These are phyloP conservation scores for Globisporangium carolinianum DNA, from an alignment of 352 stramenopile genomes.

Conservation along the genomic window DNA sequence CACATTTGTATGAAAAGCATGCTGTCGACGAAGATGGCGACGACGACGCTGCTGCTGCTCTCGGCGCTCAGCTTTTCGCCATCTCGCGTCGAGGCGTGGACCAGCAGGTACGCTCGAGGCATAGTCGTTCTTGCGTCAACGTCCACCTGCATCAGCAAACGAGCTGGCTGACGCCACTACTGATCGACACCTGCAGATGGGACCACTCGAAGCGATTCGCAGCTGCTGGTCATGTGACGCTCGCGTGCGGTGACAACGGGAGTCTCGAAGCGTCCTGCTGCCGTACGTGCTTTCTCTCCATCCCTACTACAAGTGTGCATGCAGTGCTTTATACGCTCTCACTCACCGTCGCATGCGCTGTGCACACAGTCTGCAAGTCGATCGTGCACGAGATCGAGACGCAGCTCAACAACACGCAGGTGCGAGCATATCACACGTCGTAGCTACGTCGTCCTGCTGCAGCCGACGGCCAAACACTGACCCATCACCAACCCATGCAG, in stretches of 20 bases:
- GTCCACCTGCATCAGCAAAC: not conserved
- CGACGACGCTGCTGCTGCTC: conserved; percentile 7
- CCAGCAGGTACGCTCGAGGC: conserved; percentile 25
- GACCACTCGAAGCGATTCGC: conserved; percentile 78
- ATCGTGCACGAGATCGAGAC: conserved; percentile 80
- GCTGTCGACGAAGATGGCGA: not conserved
- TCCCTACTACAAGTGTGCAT: not conserved
- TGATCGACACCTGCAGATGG: conserved; percentile 23
- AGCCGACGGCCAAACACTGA: no score
- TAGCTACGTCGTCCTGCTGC: no score
- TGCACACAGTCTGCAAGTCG: conserved; percentile 58
- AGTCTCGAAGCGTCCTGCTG: conserved; percentile 59
- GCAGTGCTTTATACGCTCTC: not conserved
- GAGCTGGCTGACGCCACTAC: not conserved
- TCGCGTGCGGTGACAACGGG: conserved; percentile 52
- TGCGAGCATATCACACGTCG: conserved; percentile 5
- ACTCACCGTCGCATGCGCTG: not conserved
- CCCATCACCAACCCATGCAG: conserved; percentile 10
- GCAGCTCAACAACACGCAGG: conserved; percentile 68
- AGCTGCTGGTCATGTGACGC: conserved; percentile 42
- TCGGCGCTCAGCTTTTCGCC: conserved; percentile 5
- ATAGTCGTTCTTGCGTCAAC: no score
- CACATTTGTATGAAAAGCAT: conserved; percentile 1
- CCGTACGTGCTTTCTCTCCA: conserved; percentile 20
- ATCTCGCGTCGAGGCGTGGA: conserved; percentile 33